phyloP scores from a whole-genome alignment of 768 basidiomycete genomes.

The Termitomyces sp. region DNA sequence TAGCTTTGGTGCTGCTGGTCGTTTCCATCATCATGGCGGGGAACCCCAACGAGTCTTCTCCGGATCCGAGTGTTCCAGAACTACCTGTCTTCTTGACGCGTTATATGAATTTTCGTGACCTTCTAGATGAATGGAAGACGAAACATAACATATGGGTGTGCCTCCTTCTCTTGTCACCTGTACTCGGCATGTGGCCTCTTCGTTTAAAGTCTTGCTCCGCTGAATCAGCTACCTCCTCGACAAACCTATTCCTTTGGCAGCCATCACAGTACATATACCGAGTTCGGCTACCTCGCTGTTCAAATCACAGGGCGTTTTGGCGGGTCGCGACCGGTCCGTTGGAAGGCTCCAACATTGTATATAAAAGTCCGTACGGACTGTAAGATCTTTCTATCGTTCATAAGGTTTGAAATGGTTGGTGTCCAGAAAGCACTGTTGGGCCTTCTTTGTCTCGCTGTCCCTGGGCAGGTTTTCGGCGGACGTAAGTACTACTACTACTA shows the following conservation, averaged over 20 bases:
- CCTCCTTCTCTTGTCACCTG: conserved; percentile 7
- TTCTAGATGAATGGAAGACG: not conserved
- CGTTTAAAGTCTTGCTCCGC: not conserved
- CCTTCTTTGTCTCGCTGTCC: conserved; percentile 5
- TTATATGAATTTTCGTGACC: not conserved
- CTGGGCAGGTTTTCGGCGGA: conserved; percentile 13
- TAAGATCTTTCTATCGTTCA: not conserved
- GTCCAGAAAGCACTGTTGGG: conserved; percentile 2
- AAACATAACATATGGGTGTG: conserved; percentile 1
- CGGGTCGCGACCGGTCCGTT: conserved; percentile 9
- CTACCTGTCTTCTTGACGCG: not conserved
- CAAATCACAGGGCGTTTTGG: conserved; percentile 6
- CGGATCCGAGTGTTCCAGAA: not conserved
- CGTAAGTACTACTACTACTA: conserved; percentile 16
- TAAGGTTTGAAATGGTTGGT: not conserved
- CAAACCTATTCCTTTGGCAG: not conserved
- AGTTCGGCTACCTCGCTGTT: not conserved
- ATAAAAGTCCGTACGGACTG: not conserved
- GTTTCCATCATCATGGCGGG: too few relatives aligned
- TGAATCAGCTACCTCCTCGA: not conserved
- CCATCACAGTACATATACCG: not conserved
- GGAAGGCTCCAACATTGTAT: not conserved
- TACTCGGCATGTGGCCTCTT: conserved; percentile 9
- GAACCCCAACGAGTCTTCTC: not conserved
- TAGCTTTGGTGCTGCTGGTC: too few relatives aligned